A percentile compares a stretch with the other conserved stretches of the same genome.
Evolutionary conservation across 129 eudicot genomes (phyloP).

Genomic region (Deinandra increscens): DNA sequence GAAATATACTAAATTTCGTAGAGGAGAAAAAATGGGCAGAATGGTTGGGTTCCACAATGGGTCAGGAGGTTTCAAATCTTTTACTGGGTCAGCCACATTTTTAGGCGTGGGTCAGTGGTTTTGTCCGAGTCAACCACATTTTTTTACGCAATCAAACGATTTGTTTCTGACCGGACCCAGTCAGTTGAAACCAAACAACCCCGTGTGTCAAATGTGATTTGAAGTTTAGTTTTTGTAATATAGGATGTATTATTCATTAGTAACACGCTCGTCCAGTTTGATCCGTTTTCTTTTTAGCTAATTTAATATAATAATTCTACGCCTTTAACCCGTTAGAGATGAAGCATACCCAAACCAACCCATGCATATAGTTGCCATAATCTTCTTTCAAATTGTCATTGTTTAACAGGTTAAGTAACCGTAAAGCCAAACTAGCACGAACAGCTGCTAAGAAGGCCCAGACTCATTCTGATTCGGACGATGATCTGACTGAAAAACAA

Average conservation of each 20-base stretch:
- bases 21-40: no score
- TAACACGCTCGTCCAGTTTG: background rate
- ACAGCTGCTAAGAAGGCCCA: conserved; percentile 62
- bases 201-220: no score
- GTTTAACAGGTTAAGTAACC: conserved; percentile 62
- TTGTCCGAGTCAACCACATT: no score
- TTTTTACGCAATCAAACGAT: no score
- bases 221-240: no score
- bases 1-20: background rate
- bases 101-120: no score
- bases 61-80: no score
- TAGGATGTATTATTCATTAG: background rate
- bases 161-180: no score
- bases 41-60: no score
- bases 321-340: background rate
- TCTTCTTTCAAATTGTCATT: background rate
- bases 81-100: no score
- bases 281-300: background rate
- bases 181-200: no score
- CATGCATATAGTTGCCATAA: background rate
- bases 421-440: conserved; percentile 69
- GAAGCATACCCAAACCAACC: background rate
- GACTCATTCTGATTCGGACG: conserved; percentile 29
- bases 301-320: background rate
- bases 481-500: conserved; percentile 36